Evolutionary conservation across 495 filamentous ascomycete genomes (phyloP).

Genomic region (Neurospora sp.): DNA sequence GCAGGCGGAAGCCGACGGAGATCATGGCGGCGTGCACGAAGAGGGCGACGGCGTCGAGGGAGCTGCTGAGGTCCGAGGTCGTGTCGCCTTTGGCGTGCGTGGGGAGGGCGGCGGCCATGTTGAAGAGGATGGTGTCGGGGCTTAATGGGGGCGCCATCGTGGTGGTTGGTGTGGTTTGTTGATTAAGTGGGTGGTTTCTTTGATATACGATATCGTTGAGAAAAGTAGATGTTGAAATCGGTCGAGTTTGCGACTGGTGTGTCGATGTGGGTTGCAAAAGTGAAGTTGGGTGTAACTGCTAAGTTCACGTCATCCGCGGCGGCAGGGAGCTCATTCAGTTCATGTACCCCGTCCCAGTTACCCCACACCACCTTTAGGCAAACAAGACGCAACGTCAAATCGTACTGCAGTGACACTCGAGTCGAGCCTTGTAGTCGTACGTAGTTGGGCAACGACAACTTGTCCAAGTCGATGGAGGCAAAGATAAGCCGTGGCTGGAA

Average conservation of each 20-base stretch:
- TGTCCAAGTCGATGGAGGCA: background rate
- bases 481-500: background rate
- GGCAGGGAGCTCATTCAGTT: background rate
- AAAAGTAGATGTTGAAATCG: background rate
- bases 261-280: background rate
- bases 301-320: background rate
- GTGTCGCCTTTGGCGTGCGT: conserved; percentile 39
- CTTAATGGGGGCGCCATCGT: conserved; percentile 23
- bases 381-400: background rate
- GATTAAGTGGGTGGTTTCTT: background rate
- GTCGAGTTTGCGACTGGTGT: background rate
- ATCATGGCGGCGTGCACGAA: conserved; percentile 76
- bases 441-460: background rate
- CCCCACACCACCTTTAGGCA: background rate
- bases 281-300: background rate
- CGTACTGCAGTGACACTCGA: background rate
- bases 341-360: background rate
- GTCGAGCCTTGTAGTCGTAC: background rate
- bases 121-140: conserved; percentile 33
- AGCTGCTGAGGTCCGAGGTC: conserved; percentile 55
- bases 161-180: background rate
- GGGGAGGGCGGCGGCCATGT: conserved; percentile 49
- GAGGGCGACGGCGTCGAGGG: conserved; percentile 78
- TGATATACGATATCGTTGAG: background rate
- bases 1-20: conserved; percentile 67